These are phyloP conservation scores for Blattamonas nauphoetae DNA, from an alignment of 78 protist genomes.

Conservation along the genomic window DNA sequence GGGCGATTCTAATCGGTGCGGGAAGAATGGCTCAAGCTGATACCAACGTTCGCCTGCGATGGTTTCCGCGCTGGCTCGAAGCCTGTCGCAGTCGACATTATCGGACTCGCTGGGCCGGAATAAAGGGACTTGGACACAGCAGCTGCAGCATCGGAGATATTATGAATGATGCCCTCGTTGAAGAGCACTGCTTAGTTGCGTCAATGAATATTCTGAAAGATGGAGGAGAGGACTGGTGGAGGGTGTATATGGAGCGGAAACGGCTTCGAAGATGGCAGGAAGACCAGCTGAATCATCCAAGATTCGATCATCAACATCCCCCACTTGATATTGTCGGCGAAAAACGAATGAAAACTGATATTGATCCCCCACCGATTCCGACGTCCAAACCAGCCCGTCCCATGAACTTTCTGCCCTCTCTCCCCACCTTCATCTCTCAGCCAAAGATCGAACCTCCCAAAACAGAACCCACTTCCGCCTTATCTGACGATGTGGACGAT, in stretches of 20 bases:
- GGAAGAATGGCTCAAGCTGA: conserved; percentile 25
- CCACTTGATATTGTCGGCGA: too few species aligned
- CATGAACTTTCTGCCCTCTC: too few species aligned
- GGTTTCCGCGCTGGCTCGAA: conserved; percentile 11
- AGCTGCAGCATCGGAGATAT: background rate
- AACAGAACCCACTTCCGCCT: too few species aligned
- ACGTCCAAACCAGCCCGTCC: too few species aligned
- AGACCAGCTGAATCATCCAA: too few species aligned
- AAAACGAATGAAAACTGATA: too few species aligned
- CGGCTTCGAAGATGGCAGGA: too few species aligned
- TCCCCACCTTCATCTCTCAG: too few species aligned
- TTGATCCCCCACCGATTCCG: too few species aligned
- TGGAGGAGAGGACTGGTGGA: background rate
- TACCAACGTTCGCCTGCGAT: background rate
- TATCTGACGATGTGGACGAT: too few species aligned
- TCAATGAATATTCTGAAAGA: background rate
- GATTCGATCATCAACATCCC: too few species aligned
- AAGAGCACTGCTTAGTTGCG: background rate
- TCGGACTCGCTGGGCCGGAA: conserved; percentile 16
- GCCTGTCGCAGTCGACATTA: background rate
- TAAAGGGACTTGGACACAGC: conserved; percentile 13
- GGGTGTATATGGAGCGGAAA: background rate
- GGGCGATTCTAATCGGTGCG: conserved; percentile 21
- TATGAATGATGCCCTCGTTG: background rate
- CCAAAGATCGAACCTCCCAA: too few species aligned